A percentile compares a stretch with the other conserved stretches of the same genome.
Conservation (phyloP, 257 asterid species). For the Jacaranda copaia region DNA sequence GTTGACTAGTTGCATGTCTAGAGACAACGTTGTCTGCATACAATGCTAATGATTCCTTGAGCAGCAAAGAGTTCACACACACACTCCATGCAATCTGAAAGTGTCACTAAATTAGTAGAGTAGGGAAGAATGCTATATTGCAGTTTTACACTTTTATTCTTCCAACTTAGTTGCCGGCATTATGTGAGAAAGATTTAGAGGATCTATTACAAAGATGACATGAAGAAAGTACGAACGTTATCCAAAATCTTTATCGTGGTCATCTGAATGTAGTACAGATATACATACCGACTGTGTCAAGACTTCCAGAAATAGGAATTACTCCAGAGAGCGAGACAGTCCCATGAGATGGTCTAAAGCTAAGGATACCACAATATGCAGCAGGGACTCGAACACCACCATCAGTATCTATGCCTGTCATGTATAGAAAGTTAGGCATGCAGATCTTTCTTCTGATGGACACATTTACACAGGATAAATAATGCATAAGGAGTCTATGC, state of each 20-base stretch:
- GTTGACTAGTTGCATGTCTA: neutral
- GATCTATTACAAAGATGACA: slow-evolving; percentile 12
- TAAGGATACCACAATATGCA: slow-evolving; percentile 87
- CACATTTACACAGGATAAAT: neutral
- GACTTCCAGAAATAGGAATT: slow-evolving; percentile 83
- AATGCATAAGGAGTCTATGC: neutral
- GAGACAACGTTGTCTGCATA: slow-evolving; percentile 4
- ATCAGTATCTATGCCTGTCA: slow-evolving; percentile 89
- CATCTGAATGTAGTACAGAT: slow-evolving; percentile 1
- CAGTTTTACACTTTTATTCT: neutral
- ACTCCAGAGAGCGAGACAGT: slow-evolving; percentile 74
- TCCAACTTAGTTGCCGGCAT: slow-evolving; percentile 5
- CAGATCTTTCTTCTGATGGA: neutral
- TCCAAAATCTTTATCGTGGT: neutral
- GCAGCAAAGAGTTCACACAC: slow-evolving; percentile 25
- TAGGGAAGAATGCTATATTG: neutral
- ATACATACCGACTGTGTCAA: slow-evolving; percentile 88
- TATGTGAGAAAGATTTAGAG: slow-evolving; percentile 22
- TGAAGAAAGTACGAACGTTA: neutral
- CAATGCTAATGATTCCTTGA: slow-evolving; percentile 11
- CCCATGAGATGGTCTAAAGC: slow-evolving; percentile 93
- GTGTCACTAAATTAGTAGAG: slow-evolving; percentile 21
- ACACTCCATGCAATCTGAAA: slow-evolving; percentile 13
- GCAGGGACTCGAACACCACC: slow-evolving; percentile 98
- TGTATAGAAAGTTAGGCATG: slow-evolving; percentile 35